Conservation (phyloP, 257 asterid species). For the Eustoma russellianum region DNA sequence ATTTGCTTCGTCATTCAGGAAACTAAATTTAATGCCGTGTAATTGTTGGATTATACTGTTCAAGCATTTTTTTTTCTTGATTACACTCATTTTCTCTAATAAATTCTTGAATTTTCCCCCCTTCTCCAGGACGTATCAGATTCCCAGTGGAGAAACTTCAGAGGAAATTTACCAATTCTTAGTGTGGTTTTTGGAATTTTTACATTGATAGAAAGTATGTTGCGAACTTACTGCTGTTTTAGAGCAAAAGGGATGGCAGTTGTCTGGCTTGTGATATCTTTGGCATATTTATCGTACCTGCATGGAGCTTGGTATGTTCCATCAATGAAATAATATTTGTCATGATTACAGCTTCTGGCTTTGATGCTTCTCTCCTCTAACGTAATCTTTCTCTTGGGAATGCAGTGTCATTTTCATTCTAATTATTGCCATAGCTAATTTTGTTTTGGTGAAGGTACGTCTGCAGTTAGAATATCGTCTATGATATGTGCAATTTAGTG, state of each 20-base stretch:
- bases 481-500: too few species aligned
- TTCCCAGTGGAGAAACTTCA: slow-evolving; percentile 92
- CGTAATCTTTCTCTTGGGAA: slow-evolving; percentile 5
- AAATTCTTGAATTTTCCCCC: slow-evolving; percentile 7
- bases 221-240: slow-evolving; percentile 37
- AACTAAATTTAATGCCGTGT: too few species aligned
- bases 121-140: slow-evolving; percentile 70
- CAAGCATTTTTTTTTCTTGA: too few species aligned
- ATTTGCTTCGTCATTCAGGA: too few species aligned
- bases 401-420: slow-evolving; percentile 66
- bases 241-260: slow-evolving; percentile 80
- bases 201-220: slow-evolving; percentile 49
- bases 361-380: slow-evolving; percentile 14
- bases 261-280: slow-evolving; percentile 61
- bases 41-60: too few species aligned
- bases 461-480: neutral
- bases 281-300: slow-evolving; percentile 58
- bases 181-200: slow-evolving; percentile 58
- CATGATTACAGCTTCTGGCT: slow-evolving; percentile 11
- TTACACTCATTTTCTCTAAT: neutral
- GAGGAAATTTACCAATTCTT: slow-evolving; percentile 71
- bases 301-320: slow-evolving; percentile 81
- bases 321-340: slow-evolving; percentile 3
- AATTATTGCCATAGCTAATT: slow-evolving; percentile 71
- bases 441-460: slow-evolving; percentile 77